Percentiles rank a stretch among this genome's conserved stretches.
These are phyloP conservation scores for Ashbya aceris DNA, from an alignment of 1,139 yeast genomes.

Conservation along the genomic window DNA sequence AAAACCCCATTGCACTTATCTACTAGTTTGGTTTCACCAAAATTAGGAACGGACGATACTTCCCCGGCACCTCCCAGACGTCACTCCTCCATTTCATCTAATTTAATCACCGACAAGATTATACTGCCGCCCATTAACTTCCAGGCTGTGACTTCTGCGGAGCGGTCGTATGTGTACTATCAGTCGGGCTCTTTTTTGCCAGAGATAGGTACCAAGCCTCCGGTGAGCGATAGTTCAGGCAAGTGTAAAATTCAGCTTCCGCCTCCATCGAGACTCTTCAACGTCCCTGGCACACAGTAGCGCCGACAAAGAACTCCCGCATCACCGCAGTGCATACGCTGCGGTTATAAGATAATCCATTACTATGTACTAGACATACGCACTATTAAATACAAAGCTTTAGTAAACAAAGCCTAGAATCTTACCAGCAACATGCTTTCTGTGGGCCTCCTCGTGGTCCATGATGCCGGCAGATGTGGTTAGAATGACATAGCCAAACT, in stretches of 20 bases:
- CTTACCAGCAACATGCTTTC: constrained; percentile 99
- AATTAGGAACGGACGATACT: no score
- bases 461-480: constrained; percentile 99
- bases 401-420: constrained; percentile 93
- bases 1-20: no score
- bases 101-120: not conserved
- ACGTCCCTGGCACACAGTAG: not conserved
- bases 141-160: not conserved
- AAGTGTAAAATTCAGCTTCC: constrained; percentile 1
- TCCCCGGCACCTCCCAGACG: no score
- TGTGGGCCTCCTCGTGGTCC: constrained; percentile 99
- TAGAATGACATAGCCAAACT: constrained; percentile 91
- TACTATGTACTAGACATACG: no score
- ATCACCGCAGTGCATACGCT: not conserved
- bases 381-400: constrained; percentile 10
- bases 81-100: no score
- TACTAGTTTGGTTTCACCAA: no score
- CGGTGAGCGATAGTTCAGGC: not conserved
- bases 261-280: not conserved
- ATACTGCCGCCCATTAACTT: constrained; percentile 1
- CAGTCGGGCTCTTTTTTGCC: not conserved
- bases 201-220: not conserved
- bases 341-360: no score
- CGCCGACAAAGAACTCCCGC: not conserved
- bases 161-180: not conserved